These are phyloP conservation scores for Alternaria arborescens DNA, from an alignment of 2,329 filamentous ascomycete genomes.

Conservation along the genomic window DNA sequence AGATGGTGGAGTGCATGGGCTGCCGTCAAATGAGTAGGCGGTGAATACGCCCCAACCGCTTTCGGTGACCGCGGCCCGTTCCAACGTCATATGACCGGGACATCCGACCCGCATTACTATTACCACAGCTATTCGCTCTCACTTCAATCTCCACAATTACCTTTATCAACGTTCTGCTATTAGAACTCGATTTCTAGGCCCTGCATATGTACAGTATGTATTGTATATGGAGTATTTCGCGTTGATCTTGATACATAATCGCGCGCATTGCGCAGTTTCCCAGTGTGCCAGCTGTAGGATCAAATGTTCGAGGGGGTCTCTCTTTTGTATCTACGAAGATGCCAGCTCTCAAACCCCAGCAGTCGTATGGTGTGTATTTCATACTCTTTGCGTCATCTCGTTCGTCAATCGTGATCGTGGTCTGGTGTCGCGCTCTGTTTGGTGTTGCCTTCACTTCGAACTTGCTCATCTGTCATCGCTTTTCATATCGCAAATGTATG, in stretches of 20 bases:
- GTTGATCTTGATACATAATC: neutral
- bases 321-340: neutral
- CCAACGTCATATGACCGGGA: slow-evolving; percentile 21
- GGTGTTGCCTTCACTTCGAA: neutral
- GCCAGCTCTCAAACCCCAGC: slow-evolving; percentile 1
- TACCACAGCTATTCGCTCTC: neutral
- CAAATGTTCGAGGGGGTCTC: neutral
- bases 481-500: slow-evolving; percentile 28
- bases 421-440: neutral
- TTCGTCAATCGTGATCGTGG: neutral
- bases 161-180: neutral
- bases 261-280: neutral
- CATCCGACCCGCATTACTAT: slow-evolving; percentile 4
- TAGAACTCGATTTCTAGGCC: neutral
- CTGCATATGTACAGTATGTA: neutral
- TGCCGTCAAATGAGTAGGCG: slow-evolving; percentile 38
- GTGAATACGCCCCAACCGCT: slow-evolving; percentile 36
- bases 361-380: neutral
- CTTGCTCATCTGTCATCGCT: slow-evolving; percentile 5
- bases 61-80: slow-evolving; percentile 40
- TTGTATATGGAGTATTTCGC: neutral
- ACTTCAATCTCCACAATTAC: neutral
- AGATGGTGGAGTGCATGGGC: slow-evolving; percentile 32
- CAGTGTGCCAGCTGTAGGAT: neutral
- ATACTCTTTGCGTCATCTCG: neutral